These are phyloP conservation scores for Salvia hispanica DNA, from an alignment of 257 asterid genomes.

Conservation along the genomic window DNA sequence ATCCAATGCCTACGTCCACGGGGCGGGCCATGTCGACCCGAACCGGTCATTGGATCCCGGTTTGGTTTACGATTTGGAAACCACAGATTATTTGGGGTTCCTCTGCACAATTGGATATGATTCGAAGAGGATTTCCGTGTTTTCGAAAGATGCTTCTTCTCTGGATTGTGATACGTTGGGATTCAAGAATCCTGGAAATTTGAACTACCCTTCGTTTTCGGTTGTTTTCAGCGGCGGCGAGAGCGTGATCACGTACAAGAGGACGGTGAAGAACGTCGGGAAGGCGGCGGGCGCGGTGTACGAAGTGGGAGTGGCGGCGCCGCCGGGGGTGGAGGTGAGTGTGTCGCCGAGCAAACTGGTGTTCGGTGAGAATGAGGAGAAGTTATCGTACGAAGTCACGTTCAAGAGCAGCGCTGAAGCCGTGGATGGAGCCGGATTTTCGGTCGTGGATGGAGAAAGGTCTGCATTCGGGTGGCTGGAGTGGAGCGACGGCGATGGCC, in stretches of 20 bases:
- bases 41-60: constrained; percentile 83
- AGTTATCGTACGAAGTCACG: constrained; percentile 66
- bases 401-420: constrained; percentile 43
- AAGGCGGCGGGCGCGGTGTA: constrained; percentile 43
- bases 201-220: constrained; percentile 89
- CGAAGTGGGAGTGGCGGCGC: constrained; percentile 67
- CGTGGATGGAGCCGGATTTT: constrained; percentile 29
- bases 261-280: constrained; percentile 81
- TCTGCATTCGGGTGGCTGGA: constrained; percentile 76
- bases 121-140: constrained; percentile 43
- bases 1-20: constrained; percentile 66
- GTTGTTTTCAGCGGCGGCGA: constrained; percentile 50
- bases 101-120: constrained; percentile 74
- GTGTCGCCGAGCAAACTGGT: constrained; percentile 67
- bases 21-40: constrained; percentile 91
- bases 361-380: constrained; percentile 43
- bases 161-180: constrained; percentile 55
- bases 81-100: constrained; percentile 61
- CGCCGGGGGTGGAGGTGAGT: constrained; percentile 67
- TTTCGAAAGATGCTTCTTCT: constrained; percentile 41
- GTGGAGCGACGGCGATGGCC: constrained; percentile 76
- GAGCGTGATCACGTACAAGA: constrained; percentile 56
- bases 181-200: constrained; percentile 61
- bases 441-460: constrained; percentile 34
- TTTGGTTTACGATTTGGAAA: constrained; percentile 60